Evolutionary conservation across 2,329 filamentous ascomycete species (phyloP).

Genomic region (Cercospora sesami): DNA sequence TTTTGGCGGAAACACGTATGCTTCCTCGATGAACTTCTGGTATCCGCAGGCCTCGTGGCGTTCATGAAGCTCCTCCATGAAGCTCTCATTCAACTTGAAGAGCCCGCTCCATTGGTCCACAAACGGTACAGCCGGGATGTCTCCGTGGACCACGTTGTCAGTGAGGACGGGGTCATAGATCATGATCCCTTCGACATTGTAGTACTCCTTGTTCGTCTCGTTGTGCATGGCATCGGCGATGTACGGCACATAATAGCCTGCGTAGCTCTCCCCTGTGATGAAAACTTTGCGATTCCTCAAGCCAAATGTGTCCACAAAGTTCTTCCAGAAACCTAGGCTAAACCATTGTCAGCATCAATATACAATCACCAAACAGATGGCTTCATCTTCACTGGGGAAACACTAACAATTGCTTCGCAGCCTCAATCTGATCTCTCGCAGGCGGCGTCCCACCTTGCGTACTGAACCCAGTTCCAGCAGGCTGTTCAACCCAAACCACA

Average conservation of each 20-base stretch:
- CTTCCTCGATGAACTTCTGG: constrained; percentile 58
- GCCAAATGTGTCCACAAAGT: constrained; percentile 51
- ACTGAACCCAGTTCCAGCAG: constrained; percentile 44
- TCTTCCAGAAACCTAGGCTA: constrained; percentile 47
- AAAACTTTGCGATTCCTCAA: constrained; percentile 59
- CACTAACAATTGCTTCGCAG: constrained; percentile 35
- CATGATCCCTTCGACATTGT: constrained; percentile 66
- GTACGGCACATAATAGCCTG: constrained; percentile 59
- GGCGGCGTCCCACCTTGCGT: constrained; percentile 36
- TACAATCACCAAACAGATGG: constrained; percentile 5
- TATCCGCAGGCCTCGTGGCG: constrained; percentile 61
- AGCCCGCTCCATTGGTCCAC: constrained; percentile 62
- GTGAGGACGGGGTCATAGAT: constrained; percentile 71
- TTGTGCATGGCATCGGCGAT: constrained; percentile 73
- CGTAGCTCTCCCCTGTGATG: constrained; percentile 62
- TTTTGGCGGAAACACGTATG: constrained; percentile 68
- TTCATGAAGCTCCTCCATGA: constrained; percentile 54
- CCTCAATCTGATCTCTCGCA: constrained; percentile 45
- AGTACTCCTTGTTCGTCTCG: constrained; percentile 64
- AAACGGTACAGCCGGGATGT: constrained; percentile 58
- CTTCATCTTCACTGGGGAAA: constrained; percentile 28
- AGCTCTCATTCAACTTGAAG: constrained; percentile 64
- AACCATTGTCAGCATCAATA: constrained; percentile 39
- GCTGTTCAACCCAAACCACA: constrained; percentile 49
- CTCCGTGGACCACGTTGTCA: constrained; percentile 52